These are phyloP conservation scores for Pelargonium cotyledonis DNA, from an alignment of 441 rosid species.

Conservation along the genomic window DNA sequence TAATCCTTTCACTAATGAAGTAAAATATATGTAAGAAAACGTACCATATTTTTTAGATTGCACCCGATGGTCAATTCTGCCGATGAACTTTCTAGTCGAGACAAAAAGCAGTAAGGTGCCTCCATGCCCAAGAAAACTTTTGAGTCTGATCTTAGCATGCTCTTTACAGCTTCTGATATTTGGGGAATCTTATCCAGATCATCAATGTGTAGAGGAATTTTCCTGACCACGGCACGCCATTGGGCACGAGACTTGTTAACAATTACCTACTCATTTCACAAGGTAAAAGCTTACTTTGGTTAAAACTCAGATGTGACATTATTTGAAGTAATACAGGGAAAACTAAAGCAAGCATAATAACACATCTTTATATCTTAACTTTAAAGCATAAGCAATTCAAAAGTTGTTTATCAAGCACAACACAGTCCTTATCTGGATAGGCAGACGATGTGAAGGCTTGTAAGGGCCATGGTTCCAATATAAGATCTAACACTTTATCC, in stretches of 20 bases:
- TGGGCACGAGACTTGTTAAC: conserved; percentile 82
- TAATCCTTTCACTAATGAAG: too few relatives aligned
- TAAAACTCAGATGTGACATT: not conserved
- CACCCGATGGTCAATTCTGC: conserved; percentile 74
- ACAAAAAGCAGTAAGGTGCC: conserved; percentile 75
- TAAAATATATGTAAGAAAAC: not conserved
- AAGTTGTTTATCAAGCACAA: not conserved
- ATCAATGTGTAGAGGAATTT: conserved; percentile 57
- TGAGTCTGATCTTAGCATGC: conserved; percentile 49
- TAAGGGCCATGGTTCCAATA: not conserved
- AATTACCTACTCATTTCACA: conserved; percentile 46
- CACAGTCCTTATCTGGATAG: not conserved
- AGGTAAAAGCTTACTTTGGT: not conserved
- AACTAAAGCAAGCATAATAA: not conserved
- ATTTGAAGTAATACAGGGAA: not conserved
- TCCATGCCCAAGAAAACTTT: conserved; percentile 73
- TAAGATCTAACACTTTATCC: not conserved
- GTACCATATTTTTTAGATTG: conserved; percentile 75
- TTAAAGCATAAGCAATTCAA: not conserved
- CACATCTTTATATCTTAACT: not conserved
- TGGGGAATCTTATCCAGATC: conserved; percentile 61
- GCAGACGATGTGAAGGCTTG: not conserved
- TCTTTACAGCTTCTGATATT: conserved; percentile 61
- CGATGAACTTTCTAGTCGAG: conserved; percentile 56
- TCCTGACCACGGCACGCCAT: conserved; percentile 56